Percentiles rank a stretch among this genome's conserved stretches.
phyloP scores from a whole-genome alignment of 2,329 filamentous ascomycete genomes.

The Fusarium albosuccineum region DNA sequence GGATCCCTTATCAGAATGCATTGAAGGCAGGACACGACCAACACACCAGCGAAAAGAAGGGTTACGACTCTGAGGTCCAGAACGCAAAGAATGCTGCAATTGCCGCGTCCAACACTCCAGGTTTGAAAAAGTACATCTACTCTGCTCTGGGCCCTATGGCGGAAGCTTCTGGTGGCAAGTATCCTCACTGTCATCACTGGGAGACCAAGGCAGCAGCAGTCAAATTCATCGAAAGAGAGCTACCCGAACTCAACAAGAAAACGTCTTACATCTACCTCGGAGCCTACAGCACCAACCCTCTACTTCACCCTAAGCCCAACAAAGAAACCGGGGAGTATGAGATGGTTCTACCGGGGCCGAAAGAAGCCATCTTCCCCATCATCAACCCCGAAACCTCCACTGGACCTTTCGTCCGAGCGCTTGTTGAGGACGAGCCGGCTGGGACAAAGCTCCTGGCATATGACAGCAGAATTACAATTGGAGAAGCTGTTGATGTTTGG shows the following conservation, averaged over 20 bases:
- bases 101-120: conserved; percentile 57
- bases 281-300: conserved; percentile 39
- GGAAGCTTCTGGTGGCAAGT: conserved; percentile 58
- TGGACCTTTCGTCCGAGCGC: conserved; percentile 58
- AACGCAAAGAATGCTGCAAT: conserved; percentile 68
- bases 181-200: conserved; percentile 61
- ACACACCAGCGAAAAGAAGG: conserved; percentile 52
- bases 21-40: conserved; percentile 52
- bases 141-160: conserved; percentile 62
- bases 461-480: conserved; percentile 53
- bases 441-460: conserved; percentile 60
- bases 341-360: conserved; percentile 47
- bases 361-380: conserved; percentile 52
- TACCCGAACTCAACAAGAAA: conserved; percentile 58
- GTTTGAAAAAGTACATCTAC: conserved; percentile 61
- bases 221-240: conserved; percentile 55
- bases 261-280: conserved; percentile 46
- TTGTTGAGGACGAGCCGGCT: conserved; percentile 56
- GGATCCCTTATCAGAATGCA: conserved; percentile 56
- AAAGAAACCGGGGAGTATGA: conserved; percentile 46
- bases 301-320: conserved; percentile 45
- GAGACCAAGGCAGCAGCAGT: conserved; percentile 65
- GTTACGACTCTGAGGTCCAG: conserved; percentile 59
- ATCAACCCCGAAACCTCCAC: conserved; percentile 55
- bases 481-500: conserved; percentile 53